Conservation (phyloP, 345 rosid genomes). For the Passiflora organensis region DNA sequence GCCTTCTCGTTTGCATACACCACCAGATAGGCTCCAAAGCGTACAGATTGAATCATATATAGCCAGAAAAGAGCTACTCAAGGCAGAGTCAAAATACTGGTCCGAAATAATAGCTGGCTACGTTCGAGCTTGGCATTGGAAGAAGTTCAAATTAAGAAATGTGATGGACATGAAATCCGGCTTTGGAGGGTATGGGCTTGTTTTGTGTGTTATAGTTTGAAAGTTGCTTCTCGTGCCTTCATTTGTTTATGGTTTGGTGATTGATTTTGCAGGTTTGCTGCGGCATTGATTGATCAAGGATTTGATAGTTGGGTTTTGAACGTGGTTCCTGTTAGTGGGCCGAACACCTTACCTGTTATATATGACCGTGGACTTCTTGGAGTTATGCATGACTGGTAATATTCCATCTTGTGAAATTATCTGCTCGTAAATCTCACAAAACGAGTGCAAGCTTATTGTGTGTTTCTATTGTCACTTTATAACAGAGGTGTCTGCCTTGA, state of each 20-base stretch:
- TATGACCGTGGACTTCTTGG: slow-evolving; percentile 95
- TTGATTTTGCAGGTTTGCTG: slow-evolving; percentile 65
- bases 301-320: slow-evolving; percentile 89
- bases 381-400: slow-evolving; percentile 95
- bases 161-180: slow-evolving; percentile 97
- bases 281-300: slow-evolving; percentile 63
- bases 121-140: slow-evolving; percentile 75
- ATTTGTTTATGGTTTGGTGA: slow-evolving; percentile 12
- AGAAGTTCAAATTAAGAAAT: slow-evolving; percentile 75
- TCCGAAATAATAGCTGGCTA: slow-evolving; percentile 67
- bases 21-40: slow-evolving; percentile 91
- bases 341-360: slow-evolving; percentile 91
- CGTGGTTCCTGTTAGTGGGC: slow-evolving; percentile 82
- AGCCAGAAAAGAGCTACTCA: slow-evolving; percentile 82
- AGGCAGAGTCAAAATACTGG: slow-evolving; percentile 92
- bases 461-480: neutral
- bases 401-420: slow-evolving; percentile 13
- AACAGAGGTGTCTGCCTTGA: slow-evolving; percentile 1
- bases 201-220: slow-evolving; percentile 2
- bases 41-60: slow-evolving; percentile 75
- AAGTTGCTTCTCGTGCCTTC: neutral
- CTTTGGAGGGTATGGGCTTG: slow-evolving; percentile 75
- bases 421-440: neutral
- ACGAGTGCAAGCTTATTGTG: neutral
- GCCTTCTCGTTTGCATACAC: slow-evolving; percentile 78